Percentiles rank a stretch among this genome's conserved stretches.
Conservation (phyloP, 257 asterid species). For the Orobanche coerulescens region DNA sequence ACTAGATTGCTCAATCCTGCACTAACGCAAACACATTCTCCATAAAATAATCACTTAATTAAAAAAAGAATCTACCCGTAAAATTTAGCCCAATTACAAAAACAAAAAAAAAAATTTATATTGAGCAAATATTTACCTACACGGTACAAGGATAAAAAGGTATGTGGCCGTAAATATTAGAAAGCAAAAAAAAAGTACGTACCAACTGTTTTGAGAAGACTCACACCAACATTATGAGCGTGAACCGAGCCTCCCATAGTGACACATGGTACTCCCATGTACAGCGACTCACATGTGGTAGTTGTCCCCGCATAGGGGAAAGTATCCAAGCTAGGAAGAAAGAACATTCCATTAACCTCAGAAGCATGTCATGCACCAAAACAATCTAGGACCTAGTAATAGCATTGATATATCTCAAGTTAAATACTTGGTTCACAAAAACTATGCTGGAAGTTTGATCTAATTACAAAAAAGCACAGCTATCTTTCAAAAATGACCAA, state of each 20-base stretch:
- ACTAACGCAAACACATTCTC: slow-evolving; percentile 15
- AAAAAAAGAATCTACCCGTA: background rate
- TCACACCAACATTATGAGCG: slow-evolving; percentile 95
- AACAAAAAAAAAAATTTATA: background rate
- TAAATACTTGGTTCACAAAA: too few relatives aligned
- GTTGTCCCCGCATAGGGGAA: slow-evolving; percentile 99
- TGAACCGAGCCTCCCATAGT: slow-evolving; percentile 93
- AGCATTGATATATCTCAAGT: background rate
- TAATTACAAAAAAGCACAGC: too few relatives aligned
- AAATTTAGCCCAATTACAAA: background rate
- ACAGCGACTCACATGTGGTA: slow-evolving; percentile 93
- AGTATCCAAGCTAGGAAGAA: slow-evolving; percentile 77
- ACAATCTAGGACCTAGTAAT: slow-evolving; percentile 10
- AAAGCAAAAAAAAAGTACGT: slow-evolving; percentile 23
- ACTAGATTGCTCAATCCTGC: slow-evolving; percentile 72
- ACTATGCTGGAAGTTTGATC: too few relatives aligned
- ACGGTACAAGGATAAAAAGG: slow-evolving; percentile 7
- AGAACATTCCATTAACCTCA: slow-evolving; percentile 12
- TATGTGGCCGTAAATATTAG: background rate
- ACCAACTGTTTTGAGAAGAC: slow-evolving; percentile 86
- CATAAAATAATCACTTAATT: background rate
- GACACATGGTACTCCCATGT: slow-evolving; percentile 99
- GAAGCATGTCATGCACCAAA: slow-evolving; percentile 6
- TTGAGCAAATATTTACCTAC: slow-evolving; percentile 1
- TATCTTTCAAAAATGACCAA: too few relatives aligned